phyloP scores from a whole-genome alignment of 2,329 filamentous ascomycete genomes.

The Lachnellula arida region DNA sequence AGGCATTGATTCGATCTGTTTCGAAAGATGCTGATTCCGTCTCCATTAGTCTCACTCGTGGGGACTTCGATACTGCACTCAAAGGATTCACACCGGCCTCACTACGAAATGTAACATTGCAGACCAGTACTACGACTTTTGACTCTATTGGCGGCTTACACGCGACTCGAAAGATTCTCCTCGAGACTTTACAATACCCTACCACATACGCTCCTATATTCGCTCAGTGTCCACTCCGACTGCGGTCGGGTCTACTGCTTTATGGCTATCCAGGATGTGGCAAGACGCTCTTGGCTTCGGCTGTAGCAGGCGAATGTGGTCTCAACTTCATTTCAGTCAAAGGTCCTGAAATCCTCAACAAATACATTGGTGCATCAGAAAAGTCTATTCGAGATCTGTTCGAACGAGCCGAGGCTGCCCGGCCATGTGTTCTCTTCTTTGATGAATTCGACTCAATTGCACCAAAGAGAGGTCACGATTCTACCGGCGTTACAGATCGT shows the following conservation, averaged over 20 bases:
- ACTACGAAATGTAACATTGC: slow-evolving; percentile 87
- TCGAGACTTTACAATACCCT: slow-evolving; percentile 94
- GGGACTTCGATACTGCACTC: slow-evolving; percentile 79
- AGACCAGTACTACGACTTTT: slow-evolving; percentile 89
- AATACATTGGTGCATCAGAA: slow-evolving; percentile 96
- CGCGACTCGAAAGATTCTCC: slow-evolving; percentile 80
- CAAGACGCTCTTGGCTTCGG: slow-evolving; percentile 91
- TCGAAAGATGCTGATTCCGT: slow-evolving; percentile 40
- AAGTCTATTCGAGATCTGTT: slow-evolving; percentile 96
- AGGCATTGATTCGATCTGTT: slow-evolving; percentile 84
- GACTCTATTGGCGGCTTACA: slow-evolving; percentile 84
- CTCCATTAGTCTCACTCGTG: slow-evolving; percentile 59
- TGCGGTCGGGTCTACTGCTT: slow-evolving; percentile 85
- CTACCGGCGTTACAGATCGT: slow-evolving; percentile 94
- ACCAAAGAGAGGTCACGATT: slow-evolving; percentile 94
- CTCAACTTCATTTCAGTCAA: slow-evolving; percentile 99
- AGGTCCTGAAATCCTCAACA: slow-evolving; percentile 96
- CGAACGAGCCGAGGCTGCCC: slow-evolving; percentile 82
- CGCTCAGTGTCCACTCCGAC: slow-evolving; percentile 87
- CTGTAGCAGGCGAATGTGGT: slow-evolving; percentile 95
- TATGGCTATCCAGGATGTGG: slow-evolving; percentile 96
- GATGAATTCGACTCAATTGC: slow-evolving; percentile 98
- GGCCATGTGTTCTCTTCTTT: slow-evolving; percentile 94
- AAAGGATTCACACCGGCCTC: slow-evolving; percentile 94
- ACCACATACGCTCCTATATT: slow-evolving; percentile 98